Base-by-base conservation (phyloP, 331 rosid genomes). In the Spiraea crenata region DNA sequence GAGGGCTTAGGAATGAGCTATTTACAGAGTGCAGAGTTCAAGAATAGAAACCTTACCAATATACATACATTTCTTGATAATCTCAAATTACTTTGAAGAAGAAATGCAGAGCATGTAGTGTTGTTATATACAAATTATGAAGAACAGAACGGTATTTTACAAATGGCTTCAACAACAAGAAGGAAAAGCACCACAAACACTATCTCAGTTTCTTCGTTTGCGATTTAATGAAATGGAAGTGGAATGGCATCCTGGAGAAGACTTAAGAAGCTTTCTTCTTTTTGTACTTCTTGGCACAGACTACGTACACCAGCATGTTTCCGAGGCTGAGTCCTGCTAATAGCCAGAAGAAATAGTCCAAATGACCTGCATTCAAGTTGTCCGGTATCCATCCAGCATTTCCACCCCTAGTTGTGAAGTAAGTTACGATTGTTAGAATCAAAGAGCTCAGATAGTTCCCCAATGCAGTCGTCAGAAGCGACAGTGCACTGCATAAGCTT, bases 401-500 rank as follows among this genome's bases (percentile, higher is more conserved):
- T 67, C 96, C 96, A 1, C 85, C 83, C 57, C 45, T 80, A 38
- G 97, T 85, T 14, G 96, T 84, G 9, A 90, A 79, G 84, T 87
- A 93, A 65, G 89, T 85, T 17, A 93, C 96, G 1, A 90, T 0
- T 3, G 97, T 90, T 35, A 93, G 89, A 80, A 90, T 93, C 60
- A 93, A 84, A 1, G 98, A 80, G 75, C 97, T 93, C 74, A 88
- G 67, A 80, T 90, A 90, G 65, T 87, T 93, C 54, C 98, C 97
- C 58, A 93, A 57, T 3, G 91, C 73, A 71, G 46, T 83, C 2
- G 97, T 90, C 74, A 90, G 73, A 50, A 93, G 93, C 3, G 98
- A 83, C 76, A 93, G 67, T 2, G 97, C 98, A 45, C 98, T 93
- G 73, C 98, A 93, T 65, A 90, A 79, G 79, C 97, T 93, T 67